phyloP scores from a whole-genome alignment of 768 basidiomycete genomes.

The Mrakia blollopis region DNA sequence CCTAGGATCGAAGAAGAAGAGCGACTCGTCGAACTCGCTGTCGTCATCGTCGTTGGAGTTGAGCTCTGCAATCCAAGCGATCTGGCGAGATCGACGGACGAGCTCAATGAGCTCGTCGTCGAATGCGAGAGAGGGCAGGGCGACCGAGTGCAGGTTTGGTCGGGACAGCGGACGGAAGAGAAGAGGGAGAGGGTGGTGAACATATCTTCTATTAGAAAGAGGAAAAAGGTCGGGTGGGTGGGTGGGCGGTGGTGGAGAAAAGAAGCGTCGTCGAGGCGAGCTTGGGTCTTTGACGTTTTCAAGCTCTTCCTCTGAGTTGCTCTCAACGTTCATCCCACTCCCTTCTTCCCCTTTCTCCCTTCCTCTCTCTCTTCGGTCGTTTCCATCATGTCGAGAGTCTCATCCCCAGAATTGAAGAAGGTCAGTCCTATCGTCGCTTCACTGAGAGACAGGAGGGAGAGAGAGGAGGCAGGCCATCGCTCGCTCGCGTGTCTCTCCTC shows the following conservation, averaged over 20 bases:
- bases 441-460: not conserved
- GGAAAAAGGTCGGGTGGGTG: too few relatives aligned
- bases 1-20: not conserved
- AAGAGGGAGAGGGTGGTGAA: conserved; percentile 20
- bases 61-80: not conserved
- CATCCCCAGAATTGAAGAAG: conserved; percentile 97
- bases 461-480: not conserved
- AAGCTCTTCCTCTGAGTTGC: not conserved
- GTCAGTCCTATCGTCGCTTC: conserved; percentile 47
- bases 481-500: not conserved
- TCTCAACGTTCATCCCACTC: not conserved
- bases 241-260: not conserved
- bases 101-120: not conserved
- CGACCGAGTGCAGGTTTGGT: not conserved
- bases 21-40: not conserved
- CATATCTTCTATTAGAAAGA: conserved; percentile 4
- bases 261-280: not conserved
- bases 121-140: conserved; percentile 24
- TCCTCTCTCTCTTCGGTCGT: conserved; percentile 39
- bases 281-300: not conserved
- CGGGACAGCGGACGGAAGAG: conserved; percentile 8
- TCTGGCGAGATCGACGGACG: not conserved
- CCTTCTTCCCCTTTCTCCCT: not conserved
- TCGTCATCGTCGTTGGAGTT: not conserved
- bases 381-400: conserved; percentile 85